Percentiles rank a stretch among this genome's conserved stretches.
These are phyloP conservation scores for Exserohilum turcica DNA, from an alignment of 2,329 filamentous ascomycete genomes.

Conservation along the genomic window DNA sequence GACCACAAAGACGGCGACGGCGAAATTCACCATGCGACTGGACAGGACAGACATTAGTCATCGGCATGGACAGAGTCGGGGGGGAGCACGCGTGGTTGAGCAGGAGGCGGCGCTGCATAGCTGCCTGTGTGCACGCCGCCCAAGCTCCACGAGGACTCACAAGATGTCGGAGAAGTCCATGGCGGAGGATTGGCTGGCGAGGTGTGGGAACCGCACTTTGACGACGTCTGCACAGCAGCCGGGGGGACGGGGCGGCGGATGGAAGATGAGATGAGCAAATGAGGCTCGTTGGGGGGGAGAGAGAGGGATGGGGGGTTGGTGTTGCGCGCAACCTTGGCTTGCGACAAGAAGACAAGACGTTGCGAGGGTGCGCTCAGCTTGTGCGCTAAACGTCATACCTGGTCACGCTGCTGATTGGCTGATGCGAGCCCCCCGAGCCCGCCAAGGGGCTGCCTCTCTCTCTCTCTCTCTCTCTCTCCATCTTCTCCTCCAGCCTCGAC, in stretches of 20 bases:
- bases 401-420: constrained; percentile 10
- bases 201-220: constrained; percentile 44
- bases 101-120: constrained; percentile 22
- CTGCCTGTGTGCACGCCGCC: constrained; percentile 4
- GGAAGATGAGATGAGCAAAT: constrained; percentile 5
- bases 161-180: constrained; percentile 96
- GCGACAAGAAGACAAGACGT: constrained; percentile 16
- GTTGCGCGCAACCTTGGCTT: constrained; percentile 20
- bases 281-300: neutral
- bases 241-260: constrained; percentile 1
- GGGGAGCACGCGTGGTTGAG: neutral
- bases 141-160: constrained; percentile 60
- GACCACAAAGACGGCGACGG: constrained; percentile 82
- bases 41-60: constrained; percentile 24
- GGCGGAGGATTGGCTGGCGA: constrained; percentile 33
- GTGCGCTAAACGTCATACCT: constrained; percentile 18
- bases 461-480: too few species aligned
- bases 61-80: constrained; percentile 8
- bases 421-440: too few species aligned
- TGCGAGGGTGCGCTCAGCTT: constrained; percentile 9
- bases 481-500: too few species aligned
- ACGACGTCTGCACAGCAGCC: constrained; percentile 15
- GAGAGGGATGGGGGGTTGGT: constrained; percentile 14
- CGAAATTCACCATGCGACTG: constrained; percentile 94
- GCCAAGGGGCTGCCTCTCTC: constrained; percentile 1